Evolutionary conservation across 2,329 filamentous ascomycete genomes (phyloP).

Genomic region (Cercospora nicotianae): DNA sequence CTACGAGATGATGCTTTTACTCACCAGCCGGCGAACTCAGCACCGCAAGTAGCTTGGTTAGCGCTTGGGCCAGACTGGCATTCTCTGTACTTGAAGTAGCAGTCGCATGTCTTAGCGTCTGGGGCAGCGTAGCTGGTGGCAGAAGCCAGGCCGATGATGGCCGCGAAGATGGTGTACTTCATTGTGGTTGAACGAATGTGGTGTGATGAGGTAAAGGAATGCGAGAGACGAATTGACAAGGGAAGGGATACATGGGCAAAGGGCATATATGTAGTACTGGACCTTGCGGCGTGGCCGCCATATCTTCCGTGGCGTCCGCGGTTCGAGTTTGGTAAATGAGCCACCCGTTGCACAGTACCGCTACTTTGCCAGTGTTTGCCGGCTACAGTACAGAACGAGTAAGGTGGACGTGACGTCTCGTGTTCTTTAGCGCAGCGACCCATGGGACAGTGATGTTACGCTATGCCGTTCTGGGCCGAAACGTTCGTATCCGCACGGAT

Average conservation of each 20-base stretch:
- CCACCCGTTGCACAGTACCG: not conserved
- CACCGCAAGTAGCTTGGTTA: too few species aligned
- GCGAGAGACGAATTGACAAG: not conserved
- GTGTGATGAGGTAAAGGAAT: not conserved
- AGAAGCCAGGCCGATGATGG: not conserved
- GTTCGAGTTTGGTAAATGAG: not conserved
- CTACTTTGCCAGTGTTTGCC: not conserved
- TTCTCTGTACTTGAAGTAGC: not conserved
- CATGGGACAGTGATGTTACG: not conserved
- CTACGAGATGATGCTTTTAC: not conserved
- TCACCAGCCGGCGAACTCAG: not conserved
- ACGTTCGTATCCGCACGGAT: not conserved
- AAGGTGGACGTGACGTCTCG: not conserved
- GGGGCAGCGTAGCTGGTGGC: not conserved
- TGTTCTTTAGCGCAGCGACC: not conserved
- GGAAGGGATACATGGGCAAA: not conserved
- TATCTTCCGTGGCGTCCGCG: not conserved
- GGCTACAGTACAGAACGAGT: not conserved
- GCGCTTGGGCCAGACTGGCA: slow-evolving; percentile 3
- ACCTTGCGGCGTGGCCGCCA: not conserved
- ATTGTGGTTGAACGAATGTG: not conserved
- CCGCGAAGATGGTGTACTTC: not conserved
- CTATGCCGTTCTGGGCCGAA: not conserved
- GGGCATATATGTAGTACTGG: not conserved
- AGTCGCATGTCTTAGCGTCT: not conserved